phyloP scores from a whole-genome alignment of 2,329 filamentous ascomycete species.

The Penicillium digitatum region DNA sequence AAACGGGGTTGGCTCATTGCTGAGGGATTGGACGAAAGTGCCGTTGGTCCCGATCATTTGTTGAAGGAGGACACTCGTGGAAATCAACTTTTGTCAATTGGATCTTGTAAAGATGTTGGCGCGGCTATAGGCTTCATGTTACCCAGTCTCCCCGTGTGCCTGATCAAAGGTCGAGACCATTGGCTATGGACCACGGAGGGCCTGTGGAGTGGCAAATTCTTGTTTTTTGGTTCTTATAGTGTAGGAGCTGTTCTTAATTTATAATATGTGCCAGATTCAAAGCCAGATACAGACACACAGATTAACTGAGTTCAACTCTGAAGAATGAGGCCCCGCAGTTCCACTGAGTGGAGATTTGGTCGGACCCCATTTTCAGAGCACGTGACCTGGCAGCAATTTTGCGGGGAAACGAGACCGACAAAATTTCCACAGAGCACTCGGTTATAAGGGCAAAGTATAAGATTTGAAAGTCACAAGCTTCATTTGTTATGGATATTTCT shows the following conservation, averaged over 20 bases:
- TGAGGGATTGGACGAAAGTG: constrained; percentile 16
- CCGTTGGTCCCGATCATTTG: constrained; percentile 21
- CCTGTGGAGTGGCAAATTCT: constrained; percentile 48
- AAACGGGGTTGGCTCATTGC: constrained; percentile 45
- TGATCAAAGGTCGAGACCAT: constrained; percentile 51
- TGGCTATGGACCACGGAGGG: constrained; percentile 50
- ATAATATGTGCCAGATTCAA: too few relatives aligned
- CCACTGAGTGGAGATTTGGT: not conserved
- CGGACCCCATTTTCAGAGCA: not conserved
- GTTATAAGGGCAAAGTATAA: not conserved
- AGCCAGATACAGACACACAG: too few relatives aligned
- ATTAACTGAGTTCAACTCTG: too few relatives aligned
- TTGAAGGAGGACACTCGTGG: constrained; percentile 46
- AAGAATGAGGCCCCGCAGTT: too few relatives aligned
- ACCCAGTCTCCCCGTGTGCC: constrained; percentile 47
- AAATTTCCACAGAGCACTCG: not conserved
- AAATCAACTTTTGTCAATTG: constrained; percentile 50
- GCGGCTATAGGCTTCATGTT: constrained; percentile 43
- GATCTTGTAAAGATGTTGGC: constrained; percentile 45
- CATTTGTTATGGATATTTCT: not conserved
- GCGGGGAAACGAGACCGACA: not conserved
- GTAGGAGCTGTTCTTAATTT: not conserved
- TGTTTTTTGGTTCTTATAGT: not conserved
- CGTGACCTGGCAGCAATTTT: not conserved
- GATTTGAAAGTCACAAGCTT: not conserved